A percentile compares a stretch with the other conserved stretches of the same genome.
Conservation (phyloP, 1,139 yeast genomes). For the Yamadazyma trypodendri region DNA sequence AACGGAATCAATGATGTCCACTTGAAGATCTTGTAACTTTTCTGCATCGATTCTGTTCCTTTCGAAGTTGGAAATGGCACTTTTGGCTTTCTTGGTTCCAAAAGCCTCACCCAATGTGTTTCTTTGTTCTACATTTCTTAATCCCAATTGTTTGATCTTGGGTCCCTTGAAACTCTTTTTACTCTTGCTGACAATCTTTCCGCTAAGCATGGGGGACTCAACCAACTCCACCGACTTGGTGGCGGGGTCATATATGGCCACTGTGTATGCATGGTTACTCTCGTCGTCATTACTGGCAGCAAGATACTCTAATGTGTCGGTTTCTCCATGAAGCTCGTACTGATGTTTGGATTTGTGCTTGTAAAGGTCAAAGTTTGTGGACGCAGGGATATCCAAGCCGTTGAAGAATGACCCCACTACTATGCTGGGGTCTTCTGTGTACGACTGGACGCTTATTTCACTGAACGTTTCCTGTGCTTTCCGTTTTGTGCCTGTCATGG, state of each 20-base stretch:
- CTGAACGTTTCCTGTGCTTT: conserved; percentile 17
- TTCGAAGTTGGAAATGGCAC: conserved; percentile 78
- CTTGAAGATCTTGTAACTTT: conserved; percentile 67
- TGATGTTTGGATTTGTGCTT: conserved; percentile 49
- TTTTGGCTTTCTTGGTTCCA: conserved; percentile 95
- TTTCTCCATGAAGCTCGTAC: conserved; percentile 73
- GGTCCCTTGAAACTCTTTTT: conserved; percentile 60
- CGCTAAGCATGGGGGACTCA: conserved; percentile 57
- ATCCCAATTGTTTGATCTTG: conserved; percentile 54
- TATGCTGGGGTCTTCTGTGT: conserved; percentile 34
- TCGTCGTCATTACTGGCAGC: conserved; percentile 45
- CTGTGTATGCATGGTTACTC: conserved; percentile 41
- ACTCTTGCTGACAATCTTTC: conserved; percentile 54
- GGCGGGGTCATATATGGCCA: conserved; percentile 70
- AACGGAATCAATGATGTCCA: conserved; percentile 81
- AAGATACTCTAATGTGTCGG: conserved; percentile 66
- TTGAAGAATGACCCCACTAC: conserved; percentile 66
- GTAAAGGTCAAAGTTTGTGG: conserved; percentile 63
- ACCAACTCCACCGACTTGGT: conserved; percentile 59
- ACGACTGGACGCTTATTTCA: conserved; percentile 23
- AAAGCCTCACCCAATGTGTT: conserved; percentile 90
- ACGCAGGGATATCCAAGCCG: conserved; percentile 63
- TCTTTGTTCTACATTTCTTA: conserved; percentile 59
- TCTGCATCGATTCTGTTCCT: conserved; percentile 86
- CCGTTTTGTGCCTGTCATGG: conserved; percentile 23